These are phyloP conservation scores for Xylaria sp. DNA, from an alignment of 2,329 filamentous ascomycete genomes.

Conservation along the genomic window DNA sequence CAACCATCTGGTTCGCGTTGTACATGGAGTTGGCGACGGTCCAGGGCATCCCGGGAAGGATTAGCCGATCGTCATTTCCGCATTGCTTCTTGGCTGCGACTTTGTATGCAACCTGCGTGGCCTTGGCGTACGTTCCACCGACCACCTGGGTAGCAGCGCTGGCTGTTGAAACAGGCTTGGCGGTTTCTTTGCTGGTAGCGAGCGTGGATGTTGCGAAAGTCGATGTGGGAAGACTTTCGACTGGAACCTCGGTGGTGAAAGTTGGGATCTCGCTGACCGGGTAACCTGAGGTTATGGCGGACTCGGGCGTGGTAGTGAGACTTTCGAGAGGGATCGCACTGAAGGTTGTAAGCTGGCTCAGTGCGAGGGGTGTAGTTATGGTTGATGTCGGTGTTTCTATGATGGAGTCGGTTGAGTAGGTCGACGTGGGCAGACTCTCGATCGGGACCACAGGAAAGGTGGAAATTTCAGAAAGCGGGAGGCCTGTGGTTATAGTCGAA, in stretches of 20 bases:
- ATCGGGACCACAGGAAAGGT: constrained; percentile 23
- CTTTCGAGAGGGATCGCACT: constrained; percentile 6
- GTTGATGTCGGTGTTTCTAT: constrained; percentile 5
- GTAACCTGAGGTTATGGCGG: constrained; percentile 23
- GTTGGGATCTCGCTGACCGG: constrained; percentile 20
- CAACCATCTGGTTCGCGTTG: constrained; percentile 37
- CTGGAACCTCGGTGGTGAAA: constrained; percentile 13
- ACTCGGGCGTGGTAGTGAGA: neutral
- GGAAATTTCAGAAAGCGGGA: constrained; percentile 25
- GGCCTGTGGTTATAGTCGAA: constrained; percentile 17
- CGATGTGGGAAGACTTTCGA: constrained; percentile 13
- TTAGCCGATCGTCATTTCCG: constrained; percentile 33
- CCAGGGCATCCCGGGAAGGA: constrained; percentile 37
- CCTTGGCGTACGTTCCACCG: constrained; percentile 17
- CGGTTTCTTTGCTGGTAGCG: constrained; percentile 5
- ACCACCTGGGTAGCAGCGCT: constrained; percentile 8
- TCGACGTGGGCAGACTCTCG: constrained; percentile 21
- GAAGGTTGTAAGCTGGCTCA: constrained; percentile 2
- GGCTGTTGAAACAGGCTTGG: neutral
- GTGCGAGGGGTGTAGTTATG: neutral
- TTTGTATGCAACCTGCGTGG: constrained; percentile 29
- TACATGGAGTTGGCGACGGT: constrained; percentile 41
- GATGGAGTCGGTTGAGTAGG: constrained; percentile 14
- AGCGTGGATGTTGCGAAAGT: constrained; percentile 27
- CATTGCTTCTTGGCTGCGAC: constrained; percentile 32